phyloP scores from a whole-genome alignment of 495 filamentous ascomycete species.

The Aspergillus baeticus region DNA sequence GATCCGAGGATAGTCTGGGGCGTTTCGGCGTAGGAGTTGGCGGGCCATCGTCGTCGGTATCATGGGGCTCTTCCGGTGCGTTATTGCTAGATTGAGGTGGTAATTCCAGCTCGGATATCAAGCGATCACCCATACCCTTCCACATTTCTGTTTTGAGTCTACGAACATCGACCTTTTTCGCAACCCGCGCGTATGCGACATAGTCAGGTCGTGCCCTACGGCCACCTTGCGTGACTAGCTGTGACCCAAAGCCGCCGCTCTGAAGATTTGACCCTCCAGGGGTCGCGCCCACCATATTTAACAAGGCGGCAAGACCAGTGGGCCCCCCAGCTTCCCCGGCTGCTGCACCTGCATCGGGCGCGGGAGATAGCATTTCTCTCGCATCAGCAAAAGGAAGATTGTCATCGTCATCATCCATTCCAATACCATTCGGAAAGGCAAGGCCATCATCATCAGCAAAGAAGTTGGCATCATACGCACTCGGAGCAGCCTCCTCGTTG shows the following conservation, averaged over 20 bases:
- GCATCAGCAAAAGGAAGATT: constrained; percentile 89
- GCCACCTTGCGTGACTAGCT: constrained; percentile 83
- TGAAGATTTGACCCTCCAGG: constrained; percentile 28
- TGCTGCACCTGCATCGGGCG: constrained; percentile 45
- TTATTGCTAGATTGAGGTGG: constrained; percentile 28
- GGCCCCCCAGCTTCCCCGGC: constrained; percentile 36
- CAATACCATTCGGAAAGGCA: constrained; percentile 65
- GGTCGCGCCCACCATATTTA: constrained; percentile 47
- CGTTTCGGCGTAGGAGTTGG: constrained; percentile 35
- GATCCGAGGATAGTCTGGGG: constrained; percentile 13
- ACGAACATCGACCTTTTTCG: constrained; percentile 98
- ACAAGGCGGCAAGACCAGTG: constrained; percentile 38
- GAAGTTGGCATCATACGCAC: constrained; percentile 94
- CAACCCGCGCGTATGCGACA: constrained; percentile 91
- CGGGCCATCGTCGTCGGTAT: constrained; percentile 31
- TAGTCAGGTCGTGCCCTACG: constrained; percentile 86
- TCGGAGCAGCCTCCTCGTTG: constrained; percentile 56
- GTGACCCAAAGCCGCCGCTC: constrained; percentile 76
- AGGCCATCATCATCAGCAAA: constrained; percentile 96
- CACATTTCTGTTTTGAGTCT: constrained; percentile 95
- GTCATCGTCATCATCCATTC: constrained; percentile 68
- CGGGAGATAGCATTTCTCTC: constrained; percentile 81
- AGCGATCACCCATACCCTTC: constrained; percentile 70
- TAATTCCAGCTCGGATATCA: constrained; percentile 37
- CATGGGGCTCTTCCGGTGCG: constrained; percentile 25